A percentile compares a stretch with the other conserved stretches of the same genome.
phyloP scores from a whole-genome alignment of 2,329 filamentous ascomycete species.

The Ciborinia camelliae region DNA sequence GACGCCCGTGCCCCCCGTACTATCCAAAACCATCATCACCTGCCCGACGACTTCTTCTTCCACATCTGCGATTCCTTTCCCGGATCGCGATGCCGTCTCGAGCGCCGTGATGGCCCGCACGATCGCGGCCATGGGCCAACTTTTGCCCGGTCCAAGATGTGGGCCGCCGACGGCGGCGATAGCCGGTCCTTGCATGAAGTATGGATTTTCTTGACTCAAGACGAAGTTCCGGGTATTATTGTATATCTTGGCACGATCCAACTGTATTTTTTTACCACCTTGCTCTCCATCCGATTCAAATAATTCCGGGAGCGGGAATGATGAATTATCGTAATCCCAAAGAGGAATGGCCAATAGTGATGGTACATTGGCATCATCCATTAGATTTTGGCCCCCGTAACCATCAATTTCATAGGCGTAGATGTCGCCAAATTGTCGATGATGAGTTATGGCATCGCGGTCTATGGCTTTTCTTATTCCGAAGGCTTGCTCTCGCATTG shows the following conservation, averaged over 20 bases:
- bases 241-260: constrained; percentile 60
- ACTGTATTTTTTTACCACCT: background rate
- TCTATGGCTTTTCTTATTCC: constrained; percentile 66
- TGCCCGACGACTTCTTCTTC: constrained; percentile 35
- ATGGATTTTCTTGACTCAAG: constrained; percentile 73
- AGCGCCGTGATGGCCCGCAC: constrained; percentile 49
- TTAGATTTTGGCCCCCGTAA: constrained; percentile 53
- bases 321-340: constrained; percentile 48
- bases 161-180: constrained; percentile 69
- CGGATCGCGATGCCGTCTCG: constrained; percentile 15
- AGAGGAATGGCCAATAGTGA: constrained; percentile 63
- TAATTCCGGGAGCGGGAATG: constrained; percentile 27
- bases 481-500: constrained; percentile 56
- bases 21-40: constrained; percentile 31
- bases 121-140: constrained; percentile 56
- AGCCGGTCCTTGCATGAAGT: constrained; percentile 52
- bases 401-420: constrained; percentile 77
- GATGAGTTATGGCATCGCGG: constrained; percentile 64
- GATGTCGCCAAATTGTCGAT: constrained; percentile 63
- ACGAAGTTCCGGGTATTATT: constrained; percentile 77
- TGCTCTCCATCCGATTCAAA: constrained; percentile 20
- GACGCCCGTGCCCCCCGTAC: constrained; percentile 39
- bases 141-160: constrained; percentile 56
- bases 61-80: constrained; percentile 13
- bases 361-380: constrained; percentile 73